These are phyloP conservation scores for Coniochaeta sp. DNA, from an alignment of 2,329 filamentous ascomycete species.

Conservation along the genomic window DNA sequence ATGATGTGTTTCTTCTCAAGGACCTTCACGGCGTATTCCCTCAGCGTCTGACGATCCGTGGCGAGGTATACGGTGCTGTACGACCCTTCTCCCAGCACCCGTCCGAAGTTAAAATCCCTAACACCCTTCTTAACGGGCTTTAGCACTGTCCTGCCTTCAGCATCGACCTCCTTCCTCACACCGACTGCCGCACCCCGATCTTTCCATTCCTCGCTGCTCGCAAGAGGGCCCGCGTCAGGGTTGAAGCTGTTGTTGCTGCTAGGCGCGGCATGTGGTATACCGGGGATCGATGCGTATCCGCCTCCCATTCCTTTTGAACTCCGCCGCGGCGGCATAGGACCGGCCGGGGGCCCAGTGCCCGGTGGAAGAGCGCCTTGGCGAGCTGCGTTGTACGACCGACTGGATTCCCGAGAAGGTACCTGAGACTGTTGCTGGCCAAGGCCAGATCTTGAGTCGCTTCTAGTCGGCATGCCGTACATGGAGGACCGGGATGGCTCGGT, in stretches of 20 bases:
- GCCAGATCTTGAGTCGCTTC: constrained; percentile 57
- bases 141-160: constrained; percentile 72
- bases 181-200: constrained; percentile 86
- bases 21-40: constrained; percentile 97
- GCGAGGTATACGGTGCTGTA: constrained; percentile 95
- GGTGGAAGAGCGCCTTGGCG: constrained; percentile 42
- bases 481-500: constrained; percentile 53
- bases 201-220: constrained; percentile 87
- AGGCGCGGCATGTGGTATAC: constrained; percentile 31
- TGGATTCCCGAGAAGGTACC: constrained; percentile 60
- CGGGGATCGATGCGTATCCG: constrained; percentile 38
- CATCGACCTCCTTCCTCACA: constrained; percentile 75
- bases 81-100: constrained; percentile 87
- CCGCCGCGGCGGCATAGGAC: constrained; percentile 64
- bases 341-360: constrained; percentile 45
- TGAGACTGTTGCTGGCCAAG: constrained; percentile 51
- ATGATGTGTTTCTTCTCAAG: constrained; percentile 98
- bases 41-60: constrained; percentile 86
- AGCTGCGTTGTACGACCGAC: constrained; percentile 54
- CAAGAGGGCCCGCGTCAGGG: constrained; percentile 33
- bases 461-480: constrained; percentile 43
- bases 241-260: constrained; percentile 20
- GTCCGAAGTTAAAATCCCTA: constrained; percentile 90
- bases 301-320: constrained; percentile 66
- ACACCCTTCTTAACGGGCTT: constrained; percentile 93